phyloP scores from a whole-genome alignment of 164 flowering plant genomes.

The Chimonanthus salicifolius region DNA sequence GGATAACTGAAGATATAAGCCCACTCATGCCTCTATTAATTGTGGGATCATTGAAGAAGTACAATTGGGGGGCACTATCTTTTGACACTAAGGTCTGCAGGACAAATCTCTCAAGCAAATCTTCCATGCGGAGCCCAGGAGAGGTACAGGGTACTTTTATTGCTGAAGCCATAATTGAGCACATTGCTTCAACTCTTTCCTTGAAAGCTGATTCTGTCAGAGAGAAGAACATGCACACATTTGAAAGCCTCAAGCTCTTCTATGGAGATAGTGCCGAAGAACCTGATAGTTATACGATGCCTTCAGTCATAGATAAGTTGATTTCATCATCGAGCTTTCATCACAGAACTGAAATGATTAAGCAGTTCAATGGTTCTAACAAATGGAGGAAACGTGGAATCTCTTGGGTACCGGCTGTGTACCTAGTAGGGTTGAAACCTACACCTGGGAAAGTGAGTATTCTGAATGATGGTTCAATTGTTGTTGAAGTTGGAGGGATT shows the following conservation, averaged over 20 bases:
- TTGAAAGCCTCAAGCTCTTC: slow-evolving; percentile 48
- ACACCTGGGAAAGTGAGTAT: slow-evolving; percentile 86
- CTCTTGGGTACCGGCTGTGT: slow-evolving; percentile 62
- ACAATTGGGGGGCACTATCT: slow-evolving; percentile 84
- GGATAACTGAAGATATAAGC: slow-evolving; percentile 56
- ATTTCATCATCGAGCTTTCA: slow-evolving; percentile 40
- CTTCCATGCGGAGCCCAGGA: slow-evolving; percentile 92
- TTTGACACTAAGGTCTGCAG: slow-evolving; percentile 79
- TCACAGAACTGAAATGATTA: slow-evolving; percentile 37
- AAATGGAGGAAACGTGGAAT: slow-evolving; percentile 78
- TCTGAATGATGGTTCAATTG: slow-evolving; percentile 76
- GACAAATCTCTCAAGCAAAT: slow-evolving; percentile 63
- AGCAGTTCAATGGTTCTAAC: slow-evolving; percentile 46
- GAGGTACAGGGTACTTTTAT: slow-evolving; percentile 78
- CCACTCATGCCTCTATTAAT: slow-evolving; percentile 46
- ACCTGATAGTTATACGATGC: slow-evolving; percentile 60
- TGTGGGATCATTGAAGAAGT: slow-evolving; percentile 49
- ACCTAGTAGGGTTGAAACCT: slow-evolving; percentile 45
- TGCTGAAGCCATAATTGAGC: slow-evolving; percentile 80
- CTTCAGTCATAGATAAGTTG: slow-evolving; percentile 58
- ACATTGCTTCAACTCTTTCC: slow-evolving; percentile 68
- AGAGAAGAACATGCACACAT: slow-evolving; percentile 59
- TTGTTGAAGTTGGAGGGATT: slow-evolving; percentile 91
- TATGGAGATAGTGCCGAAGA: slow-evolving; percentile 41
- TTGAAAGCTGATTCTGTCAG: slow-evolving; percentile 69